Conservation (phyloP, 441 rosid genomes). For the Brassica hybrid region DNA sequence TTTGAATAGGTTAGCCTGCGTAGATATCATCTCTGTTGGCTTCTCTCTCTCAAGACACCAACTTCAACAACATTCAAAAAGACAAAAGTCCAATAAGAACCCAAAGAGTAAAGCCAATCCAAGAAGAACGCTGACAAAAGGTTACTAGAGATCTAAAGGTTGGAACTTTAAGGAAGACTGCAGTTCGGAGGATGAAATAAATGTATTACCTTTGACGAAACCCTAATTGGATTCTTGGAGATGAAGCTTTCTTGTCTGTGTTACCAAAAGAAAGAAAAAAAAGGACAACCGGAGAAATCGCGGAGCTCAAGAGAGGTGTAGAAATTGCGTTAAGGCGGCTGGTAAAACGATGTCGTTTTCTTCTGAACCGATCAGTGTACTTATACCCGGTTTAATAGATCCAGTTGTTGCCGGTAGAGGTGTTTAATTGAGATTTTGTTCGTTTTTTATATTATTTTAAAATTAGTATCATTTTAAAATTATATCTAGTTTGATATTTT, state of each 20-base stretch:
- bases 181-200: background rate
- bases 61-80: conserved; percentile 13
- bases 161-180: conserved; percentile 6
- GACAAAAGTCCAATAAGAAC: background rate
- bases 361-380: background rate
- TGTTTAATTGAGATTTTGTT: background rate
- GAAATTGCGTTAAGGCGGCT: conserved; percentile 18
- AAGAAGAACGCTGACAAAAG: background rate
- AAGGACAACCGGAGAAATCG: conserved; percentile 7
- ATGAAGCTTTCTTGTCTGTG: conserved; percentile 7
- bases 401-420: background rate
- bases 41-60: conserved; percentile 22
- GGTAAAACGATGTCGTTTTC: background rate
- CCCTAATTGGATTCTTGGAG: conserved; percentile 30
- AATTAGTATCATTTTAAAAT: background rate
- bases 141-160: background rate
- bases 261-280: background rate
- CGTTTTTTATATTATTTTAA: too few species aligned
- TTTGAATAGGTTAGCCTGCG: conserved; percentile 40
- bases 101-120: background rate
- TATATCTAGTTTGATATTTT: too few species aligned
- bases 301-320: background rate
- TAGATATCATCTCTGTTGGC: conserved; percentile 43
- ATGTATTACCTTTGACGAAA: conserved; percentile 22
- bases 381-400: conserved; percentile 1